Evolutionary conservation across 1,284 basidiomycete species (phyloP).

Genomic region (Ganoderma lingzhi): DNA sequence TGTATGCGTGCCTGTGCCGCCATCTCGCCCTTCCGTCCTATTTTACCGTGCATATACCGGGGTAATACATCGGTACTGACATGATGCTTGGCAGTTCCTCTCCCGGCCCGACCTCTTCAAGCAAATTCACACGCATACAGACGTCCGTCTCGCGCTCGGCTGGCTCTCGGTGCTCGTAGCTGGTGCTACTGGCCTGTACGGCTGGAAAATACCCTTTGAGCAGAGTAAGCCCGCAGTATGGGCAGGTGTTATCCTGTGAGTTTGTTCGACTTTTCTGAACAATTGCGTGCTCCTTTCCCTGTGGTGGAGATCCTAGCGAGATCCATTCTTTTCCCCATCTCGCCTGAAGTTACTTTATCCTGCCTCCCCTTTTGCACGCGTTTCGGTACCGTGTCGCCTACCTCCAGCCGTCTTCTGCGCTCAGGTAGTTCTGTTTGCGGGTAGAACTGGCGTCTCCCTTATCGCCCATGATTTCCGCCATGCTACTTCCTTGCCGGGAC

Average conservation of each 20-base stretch:
- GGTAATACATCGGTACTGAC: background rate
- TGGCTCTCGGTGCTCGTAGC: slow-evolving; percentile 87
- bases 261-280: slow-evolving; percentile 29
- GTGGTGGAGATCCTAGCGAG: background rate
- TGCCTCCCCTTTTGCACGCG: background rate
- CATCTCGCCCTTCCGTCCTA: background rate
- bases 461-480: slow-evolving; percentile 46
- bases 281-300: background rate
- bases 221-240: slow-evolving; percentile 82
- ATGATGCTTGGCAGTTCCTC: slow-evolving; percentile 66
- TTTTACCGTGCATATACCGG: background rate
- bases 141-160: slow-evolving; percentile 84
- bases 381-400: slow-evolving; percentile 2
- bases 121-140: slow-evolving; percentile 85
- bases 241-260: slow-evolving; percentile 79
- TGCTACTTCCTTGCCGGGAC: background rate
- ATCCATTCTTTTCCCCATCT: background rate
- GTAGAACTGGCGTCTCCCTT: slow-evolving; percentile 63
- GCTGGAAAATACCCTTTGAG: slow-evolving; percentile 88
- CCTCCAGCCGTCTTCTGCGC: background rate
- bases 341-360: background rate
- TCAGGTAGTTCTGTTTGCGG: slow-evolving; percentile 45
- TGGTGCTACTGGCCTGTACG: slow-evolving; percentile 82
- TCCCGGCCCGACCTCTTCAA: slow-evolving; percentile 84
- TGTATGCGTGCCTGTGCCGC: slow-evolving; percentile 5